phyloP scores from a whole-genome alignment of 306 rosid species.

The Sesbania bispinosa region DNA sequence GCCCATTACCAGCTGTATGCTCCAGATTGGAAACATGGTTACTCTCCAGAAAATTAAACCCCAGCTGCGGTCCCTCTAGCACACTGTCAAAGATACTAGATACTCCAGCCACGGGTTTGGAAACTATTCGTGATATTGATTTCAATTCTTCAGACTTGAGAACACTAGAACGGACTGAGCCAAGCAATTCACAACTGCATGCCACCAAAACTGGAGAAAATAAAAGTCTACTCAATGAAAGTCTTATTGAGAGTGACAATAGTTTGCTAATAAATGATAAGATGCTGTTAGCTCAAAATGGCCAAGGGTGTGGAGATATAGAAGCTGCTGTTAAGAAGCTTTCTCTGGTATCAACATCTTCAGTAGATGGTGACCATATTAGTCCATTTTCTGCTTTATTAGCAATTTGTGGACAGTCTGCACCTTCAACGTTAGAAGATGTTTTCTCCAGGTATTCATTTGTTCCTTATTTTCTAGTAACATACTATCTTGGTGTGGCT shows the following conservation, averaged over 20 bases:
- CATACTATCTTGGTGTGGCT: background rate
- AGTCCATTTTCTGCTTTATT: conserved; percentile 63
- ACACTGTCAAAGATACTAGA: conserved; percentile 77
- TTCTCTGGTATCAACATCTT: conserved; percentile 59
- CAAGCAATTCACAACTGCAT: conserved; percentile 26
- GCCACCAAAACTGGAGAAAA: conserved; percentile 15
- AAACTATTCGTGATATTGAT: conserved; percentile 34
- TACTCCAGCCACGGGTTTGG: conserved; percentile 41
- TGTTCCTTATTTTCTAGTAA: conserved; percentile 32
- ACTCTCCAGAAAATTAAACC: conserved; percentile 48
- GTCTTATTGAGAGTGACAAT: conserved; percentile 25
- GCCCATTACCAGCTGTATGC: conserved; percentile 50
- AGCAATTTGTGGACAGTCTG: conserved; percentile 77
- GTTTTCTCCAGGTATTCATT: conserved; percentile 61
- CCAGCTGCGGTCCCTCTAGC: conserved; percentile 55
- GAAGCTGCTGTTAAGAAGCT: conserved; percentile 64
- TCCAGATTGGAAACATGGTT: conserved; percentile 80
- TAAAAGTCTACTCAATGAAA: conserved; percentile 7
- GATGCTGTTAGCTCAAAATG: conserved; percentile 20
- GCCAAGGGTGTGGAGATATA: conserved; percentile 40
- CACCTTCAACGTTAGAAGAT: conserved; percentile 54
- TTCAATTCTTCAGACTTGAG: conserved; percentile 22
- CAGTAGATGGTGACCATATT: conserved; percentile 37
- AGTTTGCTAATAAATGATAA: conserved; percentile 18
- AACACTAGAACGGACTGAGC: conserved; percentile 32